These are phyloP conservation scores for Pholiota molesta DNA, from an alignment of 768 basidiomycete genomes.

Conservation along the genomic window DNA sequence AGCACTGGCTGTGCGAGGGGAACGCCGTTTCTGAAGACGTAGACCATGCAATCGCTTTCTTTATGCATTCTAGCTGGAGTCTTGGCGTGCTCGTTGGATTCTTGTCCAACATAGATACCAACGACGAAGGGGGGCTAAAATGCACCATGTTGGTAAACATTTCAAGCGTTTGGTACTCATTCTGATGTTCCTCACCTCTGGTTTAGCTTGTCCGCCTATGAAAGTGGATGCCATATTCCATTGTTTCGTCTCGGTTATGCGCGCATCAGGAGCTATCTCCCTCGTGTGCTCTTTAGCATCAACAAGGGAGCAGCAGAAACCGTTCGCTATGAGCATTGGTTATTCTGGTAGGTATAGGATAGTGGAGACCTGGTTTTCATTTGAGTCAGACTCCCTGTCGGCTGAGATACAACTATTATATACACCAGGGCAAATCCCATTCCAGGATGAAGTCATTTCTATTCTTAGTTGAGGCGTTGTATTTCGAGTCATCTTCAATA, in stretches of 20 bases:
- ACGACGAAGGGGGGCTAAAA: neutral
- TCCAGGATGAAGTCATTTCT: too few relatives aligned
- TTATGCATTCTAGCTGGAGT: too few relatives aligned
- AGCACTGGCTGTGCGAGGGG: neutral
- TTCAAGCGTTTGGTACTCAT: too few relatives aligned
- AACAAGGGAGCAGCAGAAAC: slow-evolving; percentile 1
- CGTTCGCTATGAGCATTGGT: neutral
- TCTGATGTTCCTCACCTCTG: neutral
- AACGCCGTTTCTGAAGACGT: neutral
- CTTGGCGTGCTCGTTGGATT: neutral
- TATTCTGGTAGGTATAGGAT: too few relatives aligned
- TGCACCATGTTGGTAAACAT: too few relatives aligned
- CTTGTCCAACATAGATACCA: neutral
- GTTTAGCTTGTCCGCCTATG: neutral
- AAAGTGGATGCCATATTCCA: neutral
- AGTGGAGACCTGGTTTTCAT: too few relatives aligned
- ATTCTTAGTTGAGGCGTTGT: too few relatives aligned
- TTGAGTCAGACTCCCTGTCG: too few relatives aligned
- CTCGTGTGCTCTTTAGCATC: slow-evolving; percentile 1
- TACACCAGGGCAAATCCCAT: too few relatives aligned
- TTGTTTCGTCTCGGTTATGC: neutral
- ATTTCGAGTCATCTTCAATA: too few relatives aligned
- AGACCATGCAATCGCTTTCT: neutral
- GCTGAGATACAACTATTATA: too few relatives aligned
- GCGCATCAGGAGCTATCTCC: neutral